Base-by-base conservation (phyloP, 2,329 filamentous ascomycete genomes). In the Pestalotiopsis sp. region DNA sequence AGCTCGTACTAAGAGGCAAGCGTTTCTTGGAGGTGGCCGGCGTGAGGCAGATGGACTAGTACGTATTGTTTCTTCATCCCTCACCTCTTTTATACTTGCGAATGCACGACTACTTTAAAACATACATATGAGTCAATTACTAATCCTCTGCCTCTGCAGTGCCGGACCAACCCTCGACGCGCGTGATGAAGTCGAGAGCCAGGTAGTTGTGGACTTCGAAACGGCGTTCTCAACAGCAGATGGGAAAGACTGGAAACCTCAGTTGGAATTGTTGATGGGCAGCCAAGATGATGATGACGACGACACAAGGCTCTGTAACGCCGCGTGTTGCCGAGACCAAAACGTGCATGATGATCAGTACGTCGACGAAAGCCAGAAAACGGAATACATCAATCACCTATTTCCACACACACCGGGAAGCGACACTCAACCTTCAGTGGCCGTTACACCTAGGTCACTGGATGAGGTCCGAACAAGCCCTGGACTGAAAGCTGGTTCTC, bases 351-450 rank as follows among this genome's bases (percentile, higher is more conserved):
- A 68, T 23, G 72, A 74, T 36, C 64, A 20, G n/a, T 68, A 68
- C 25, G 41, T 72, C 4, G 71, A 72, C 45, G 14, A 64, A 36
- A 67, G 59, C 27, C 31, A 68, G 31, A 67, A 59, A 20, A 49
- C 45, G 5, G 64, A 69, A 6, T 72, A 69, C 45, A 62, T 72
- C 20, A 65, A 71, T 12, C 69, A 31, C 17, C 64, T 69, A 14
- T 31, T 69, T 1, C 68, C 68, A 9, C 38, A 62, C 14, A 39
- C 49, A 6, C 27, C 31, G 2, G 62, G 36, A 27, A 17, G 17
- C 12, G 39, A 45, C 12, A 45, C 39, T 4, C 12, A 17, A 17
- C 39, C 39, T 52, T n/a, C 45, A 7, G 14, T 52, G 14, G 17
- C 45, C 45, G 9, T 52, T 1, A 17, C 7, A 3, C 45, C 45